These are phyloP conservation scores for Metarhizium robertsii DNA, from an alignment of 2,329 filamentous ascomycete species.

Conservation along the genomic window DNA sequence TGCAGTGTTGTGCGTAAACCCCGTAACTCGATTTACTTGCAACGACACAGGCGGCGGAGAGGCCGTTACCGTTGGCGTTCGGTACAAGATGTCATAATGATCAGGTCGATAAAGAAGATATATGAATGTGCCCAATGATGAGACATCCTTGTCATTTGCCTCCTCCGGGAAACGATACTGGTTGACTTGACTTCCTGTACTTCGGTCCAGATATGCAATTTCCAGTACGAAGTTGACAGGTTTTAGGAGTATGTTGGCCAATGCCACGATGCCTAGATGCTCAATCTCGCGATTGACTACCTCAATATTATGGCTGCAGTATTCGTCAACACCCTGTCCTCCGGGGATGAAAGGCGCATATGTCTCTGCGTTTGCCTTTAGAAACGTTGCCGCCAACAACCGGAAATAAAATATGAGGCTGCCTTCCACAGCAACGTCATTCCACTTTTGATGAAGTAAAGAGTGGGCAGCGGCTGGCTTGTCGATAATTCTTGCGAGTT, in stretches of 20 bases:
- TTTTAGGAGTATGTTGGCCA: slow-evolving; percentile 72
- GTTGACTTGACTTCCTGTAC: slow-evolving; percentile 67
- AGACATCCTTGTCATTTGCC: slow-evolving; percentile 33
- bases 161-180: slow-evolving; percentile 55
- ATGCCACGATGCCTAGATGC: slow-evolving; percentile 69
- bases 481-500: slow-evolving; percentile 49
- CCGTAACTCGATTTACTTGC: slow-evolving; percentile 44
- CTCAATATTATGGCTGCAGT: slow-evolving; percentile 64
- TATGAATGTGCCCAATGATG: slow-evolving; percentile 40
- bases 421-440: slow-evolving; percentile 56
- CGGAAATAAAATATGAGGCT: slow-evolving; percentile 79
- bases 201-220: slow-evolving; percentile 85
- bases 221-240: slow-evolving; percentile 73
- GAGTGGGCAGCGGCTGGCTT: slow-evolving; percentile 47
- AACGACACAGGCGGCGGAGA: slow-evolving; percentile 16
- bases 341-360: slow-evolving; percentile 66
- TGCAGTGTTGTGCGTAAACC: slow-evolving; percentile 35
- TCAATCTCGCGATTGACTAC: slow-evolving; percentile 78
- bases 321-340: slow-evolving; percentile 50
- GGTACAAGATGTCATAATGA: slow-evolving; percentile 93
- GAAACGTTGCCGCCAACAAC: slow-evolving; percentile 74
- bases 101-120: slow-evolving; percentile 60
- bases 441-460: slow-evolving; percentile 60
- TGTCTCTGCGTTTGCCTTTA: slow-evolving; percentile 61
- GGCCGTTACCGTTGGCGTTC: slow-evolving; percentile 27